Conservation (phyloP, 2,329 filamentous ascomycete genomes). For the Phialemonium atrogriseum region DNA sequence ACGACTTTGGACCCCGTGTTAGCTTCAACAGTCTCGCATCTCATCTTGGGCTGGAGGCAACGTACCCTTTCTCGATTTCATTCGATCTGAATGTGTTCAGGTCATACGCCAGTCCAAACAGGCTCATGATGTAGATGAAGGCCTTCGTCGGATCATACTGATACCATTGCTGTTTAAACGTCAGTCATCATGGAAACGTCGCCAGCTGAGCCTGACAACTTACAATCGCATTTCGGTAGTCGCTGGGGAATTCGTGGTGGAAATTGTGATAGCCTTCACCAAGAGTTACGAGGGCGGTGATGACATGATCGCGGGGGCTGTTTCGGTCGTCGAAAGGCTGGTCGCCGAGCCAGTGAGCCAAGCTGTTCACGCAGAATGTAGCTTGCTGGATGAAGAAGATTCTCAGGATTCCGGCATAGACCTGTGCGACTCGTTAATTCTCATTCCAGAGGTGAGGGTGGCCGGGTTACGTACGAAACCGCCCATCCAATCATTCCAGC, state of each 20-base stretch:
- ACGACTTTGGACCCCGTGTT: too few species aligned
- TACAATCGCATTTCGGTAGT: conserved; percentile 89
- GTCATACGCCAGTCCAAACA: conserved; percentile 74
- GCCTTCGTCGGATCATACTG: conserved; percentile 92
- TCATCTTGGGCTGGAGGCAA: too few species aligned
- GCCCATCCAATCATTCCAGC: conserved; percentile 74
- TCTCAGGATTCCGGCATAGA: conserved; percentile 78
- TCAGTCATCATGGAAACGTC: too few species aligned
- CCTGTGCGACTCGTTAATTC: background rate
- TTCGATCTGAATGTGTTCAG: conserved; percentile 87
- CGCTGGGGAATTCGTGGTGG: conserved; percentile 89
- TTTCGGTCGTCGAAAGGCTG: conserved; percentile 91
- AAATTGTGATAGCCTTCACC: conserved; percentile 90
- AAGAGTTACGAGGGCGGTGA: conserved; percentile 77
- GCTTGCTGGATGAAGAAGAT: conserved; percentile 89
- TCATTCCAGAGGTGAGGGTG: background rate
- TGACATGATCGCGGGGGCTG: conserved; percentile 79
- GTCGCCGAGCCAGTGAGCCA: conserved; percentile 86
- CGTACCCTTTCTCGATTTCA: conserved; percentile 91
- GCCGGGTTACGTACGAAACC: conserved; percentile 45
- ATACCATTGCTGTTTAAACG: too few species aligned
- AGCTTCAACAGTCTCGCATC: too few species aligned
- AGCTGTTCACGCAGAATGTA: conserved; percentile 87
- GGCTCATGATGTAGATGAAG: conserved; percentile 79
- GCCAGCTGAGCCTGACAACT: too few species aligned